Percentiles rank a stretch among this genome's conserved stretches.
Conservation (phyloP, 371 early-diverging fungal genomes). For the Dinochytrium kinnereticum region DNA sequence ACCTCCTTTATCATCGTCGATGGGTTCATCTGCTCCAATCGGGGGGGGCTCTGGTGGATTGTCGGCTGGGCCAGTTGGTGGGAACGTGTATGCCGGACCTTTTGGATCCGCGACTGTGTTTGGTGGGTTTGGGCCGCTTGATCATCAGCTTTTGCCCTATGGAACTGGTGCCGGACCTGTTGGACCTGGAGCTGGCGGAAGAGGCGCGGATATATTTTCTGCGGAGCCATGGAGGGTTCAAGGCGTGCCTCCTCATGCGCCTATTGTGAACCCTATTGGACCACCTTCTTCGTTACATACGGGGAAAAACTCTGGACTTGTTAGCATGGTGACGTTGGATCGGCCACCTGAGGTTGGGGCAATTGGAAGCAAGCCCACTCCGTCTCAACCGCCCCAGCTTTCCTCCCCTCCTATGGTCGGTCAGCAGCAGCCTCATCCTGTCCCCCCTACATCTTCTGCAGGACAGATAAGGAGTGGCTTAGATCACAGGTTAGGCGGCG, state of each 20-base stretch:
- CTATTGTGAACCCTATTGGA: background rate
- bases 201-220: background rate
- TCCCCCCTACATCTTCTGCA: too few relatives aligned
- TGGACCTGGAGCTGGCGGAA: background rate
- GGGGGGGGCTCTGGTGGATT: background rate
- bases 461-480: background rate
- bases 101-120: background rate
- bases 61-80: background rate
- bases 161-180: background rate
- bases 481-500: background rate
- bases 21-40: background rate
- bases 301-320: background rate
- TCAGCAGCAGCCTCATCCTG: too few relatives aligned
- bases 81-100: background rate
- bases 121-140: conserved; percentile 1
- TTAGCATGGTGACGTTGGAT: conserved; percentile 2
- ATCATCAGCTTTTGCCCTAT: background rate
- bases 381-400: too few relatives aligned
- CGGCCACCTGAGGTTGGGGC: background rate
- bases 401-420: background rate
- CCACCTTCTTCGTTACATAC: background rate
- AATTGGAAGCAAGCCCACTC: background rate
- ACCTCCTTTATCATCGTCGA: too few relatives aligned
- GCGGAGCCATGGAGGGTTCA: background rate
- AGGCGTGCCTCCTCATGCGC: background rate